Evolutionary conservation across 176 grass and related monocot species (phyloP), one percentile per base, ranked within the genome.

Genomic region (Typha latifolia): DNA sequence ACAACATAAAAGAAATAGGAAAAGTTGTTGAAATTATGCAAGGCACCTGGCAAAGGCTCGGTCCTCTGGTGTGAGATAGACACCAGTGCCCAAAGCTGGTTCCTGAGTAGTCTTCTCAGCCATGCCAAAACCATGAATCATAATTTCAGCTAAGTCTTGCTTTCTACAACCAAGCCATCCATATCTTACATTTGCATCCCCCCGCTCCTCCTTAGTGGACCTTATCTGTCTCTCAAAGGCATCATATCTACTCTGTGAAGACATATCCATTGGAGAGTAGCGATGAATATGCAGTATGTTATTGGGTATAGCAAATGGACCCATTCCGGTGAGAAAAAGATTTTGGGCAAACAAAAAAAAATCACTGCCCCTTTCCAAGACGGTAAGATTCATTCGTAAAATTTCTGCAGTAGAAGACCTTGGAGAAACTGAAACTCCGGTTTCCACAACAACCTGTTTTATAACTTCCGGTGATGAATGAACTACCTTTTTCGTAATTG

Each of bases 151-250:
- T 77, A 96, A 82, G 62, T 87, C 81, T 74, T 68, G 66, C 74
- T 90, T 96, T 69, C 47, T 84, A 49, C 76, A 90, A 73, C 87
- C 91, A 70, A 96, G 66, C 87, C 91, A 96, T 63, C 81, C 84
- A 82, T 87, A 83, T 34, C 51, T 74, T 69, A 82, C 70, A 77
- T 87, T 84, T 48, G 82, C 81, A 90, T 79, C 81, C 47, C 81
- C 81, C 37, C 74, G 64, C 49, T 84, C 72, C 62, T 74, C 83
- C 77, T 75, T 87, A 24, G 67, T 79, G 20, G 70, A 64, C n/a
- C 61, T 81, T 70, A 95, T 73, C 79, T 84, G 84, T 69, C 68
- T 87, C 84, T 96, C 84, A 78, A 96, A 96, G 69, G 84, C 84
- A 72, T 82, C 72, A 69, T 78, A 62, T 78, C 78, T 75, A 77